Percentiles rank a stretch among this genome's conserved stretches.
Evolutionary conservation across 2,329 filamentous ascomycete species (phyloP).

Genomic region (Penicillium italicum): DNA sequence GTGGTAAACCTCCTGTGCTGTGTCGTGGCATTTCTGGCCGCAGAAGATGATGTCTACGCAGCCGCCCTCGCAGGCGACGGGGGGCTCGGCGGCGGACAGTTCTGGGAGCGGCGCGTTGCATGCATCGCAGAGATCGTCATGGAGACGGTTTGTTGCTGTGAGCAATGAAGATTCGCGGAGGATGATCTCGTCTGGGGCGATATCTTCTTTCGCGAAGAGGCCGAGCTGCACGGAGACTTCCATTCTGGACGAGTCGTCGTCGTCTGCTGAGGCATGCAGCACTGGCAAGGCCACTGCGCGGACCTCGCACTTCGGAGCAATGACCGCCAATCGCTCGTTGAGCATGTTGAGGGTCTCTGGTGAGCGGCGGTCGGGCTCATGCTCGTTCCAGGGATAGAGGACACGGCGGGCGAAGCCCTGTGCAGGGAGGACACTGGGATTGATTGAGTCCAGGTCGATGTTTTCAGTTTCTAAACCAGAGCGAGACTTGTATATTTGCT

Average conservation of each 20-base stretch:
- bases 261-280: constrained; percentile 47
- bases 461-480: constrained; percentile 3
- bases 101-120: constrained; percentile 72
- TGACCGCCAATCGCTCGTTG: constrained; percentile 63
- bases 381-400: constrained; percentile 61
- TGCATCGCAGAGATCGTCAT: constrained; percentile 84
- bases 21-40: constrained; percentile 53
- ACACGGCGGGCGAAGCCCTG: constrained; percentile 50
- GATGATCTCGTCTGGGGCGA: constrained; percentile 70
- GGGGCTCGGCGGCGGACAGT: constrained; percentile 40
- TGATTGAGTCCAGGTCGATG: constrained; percentile 20
- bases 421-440: constrained; percentile 32
- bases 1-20: constrained; percentile 57
- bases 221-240: constrained; percentile 69
- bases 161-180: constrained; percentile 80
- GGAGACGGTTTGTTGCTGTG: constrained; percentile 82
- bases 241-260: background rate
- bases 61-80: constrained; percentile 48
- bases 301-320: constrained; percentile 80
- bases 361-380: constrained; percentile 58
- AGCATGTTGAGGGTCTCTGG: constrained; percentile 59
- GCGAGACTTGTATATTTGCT: constrained; percentile 21
- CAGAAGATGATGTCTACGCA: constrained; percentile 61
- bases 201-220: constrained; percentile 80
- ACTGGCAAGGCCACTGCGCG: constrained; percentile 71